These are phyloP conservation scores for Agaricus sinodeliciosus DNA, from an alignment of 768 basidiomycete species.

Conservation along the genomic window DNA sequence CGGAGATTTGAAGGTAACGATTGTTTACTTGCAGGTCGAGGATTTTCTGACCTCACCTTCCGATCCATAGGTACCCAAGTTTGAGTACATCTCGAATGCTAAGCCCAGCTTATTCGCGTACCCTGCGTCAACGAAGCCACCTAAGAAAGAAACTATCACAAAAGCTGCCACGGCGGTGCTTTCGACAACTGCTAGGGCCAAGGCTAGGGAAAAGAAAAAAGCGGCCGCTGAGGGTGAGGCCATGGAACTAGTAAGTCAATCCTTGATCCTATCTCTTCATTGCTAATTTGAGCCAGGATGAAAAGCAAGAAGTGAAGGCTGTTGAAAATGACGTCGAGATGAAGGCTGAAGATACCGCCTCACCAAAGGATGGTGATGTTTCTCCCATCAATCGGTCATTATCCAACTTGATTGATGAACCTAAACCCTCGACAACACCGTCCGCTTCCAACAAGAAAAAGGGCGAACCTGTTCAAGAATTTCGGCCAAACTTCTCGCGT, in stretches of 20 bases:
- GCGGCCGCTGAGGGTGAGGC: slow-evolving; percentile 73
- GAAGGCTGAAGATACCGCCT: slow-evolving; percentile 50
- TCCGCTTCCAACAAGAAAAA: slow-evolving; percentile 55
- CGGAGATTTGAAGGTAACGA: slow-evolving; percentile 67
- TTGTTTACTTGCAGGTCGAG: not conserved
- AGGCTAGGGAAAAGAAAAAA: slow-evolving; percentile 90
- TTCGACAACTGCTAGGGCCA: slow-evolving; percentile 96
- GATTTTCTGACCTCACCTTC: not conserved
- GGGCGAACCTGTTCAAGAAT: slow-evolving; percentile 70
- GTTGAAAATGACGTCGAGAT: slow-evolving; percentile 67
- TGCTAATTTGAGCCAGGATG: slow-evolving; percentile 32
- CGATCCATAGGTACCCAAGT: slow-evolving; percentile 72
- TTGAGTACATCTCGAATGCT: slow-evolving; percentile 88
- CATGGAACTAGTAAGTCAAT: slow-evolving; percentile 72
- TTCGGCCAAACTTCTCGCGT: slow-evolving; percentile 80
- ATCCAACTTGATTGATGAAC: slow-evolving; percentile 39
- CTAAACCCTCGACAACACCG: slow-evolving; percentile 27
- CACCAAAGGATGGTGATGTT: slow-evolving; percentile 46
- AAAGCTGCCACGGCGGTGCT: slow-evolving; percentile 94
- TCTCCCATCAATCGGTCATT: slow-evolving; percentile 51
- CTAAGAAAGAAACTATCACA: slow-evolving; percentile 86
- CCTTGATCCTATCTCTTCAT: slow-evolving; percentile 39
- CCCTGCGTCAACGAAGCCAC: slow-evolving; percentile 77
- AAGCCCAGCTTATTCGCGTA: slow-evolving; percentile 91
- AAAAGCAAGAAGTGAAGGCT: slow-evolving; percentile 24